Percentiles rank a stretch among this genome's conserved stretches.
phyloP scores from a whole-genome alignment of 2,329 filamentous ascomycete genomes.

The Clonostachys rhizophaga region DNA sequence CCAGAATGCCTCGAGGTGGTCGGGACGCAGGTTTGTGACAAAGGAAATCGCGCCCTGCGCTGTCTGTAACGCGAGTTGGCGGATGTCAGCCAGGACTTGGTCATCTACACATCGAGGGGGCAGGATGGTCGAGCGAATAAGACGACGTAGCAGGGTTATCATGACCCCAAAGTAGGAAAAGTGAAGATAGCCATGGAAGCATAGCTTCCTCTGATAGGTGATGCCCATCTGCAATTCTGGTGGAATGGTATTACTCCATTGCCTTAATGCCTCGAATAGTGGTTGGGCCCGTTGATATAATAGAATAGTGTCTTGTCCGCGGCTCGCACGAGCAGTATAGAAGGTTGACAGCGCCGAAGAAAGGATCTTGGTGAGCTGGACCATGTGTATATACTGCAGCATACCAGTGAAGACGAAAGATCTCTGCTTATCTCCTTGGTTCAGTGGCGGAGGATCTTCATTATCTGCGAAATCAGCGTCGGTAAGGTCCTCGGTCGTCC shows the following conservation, averaged over 20 bases:
- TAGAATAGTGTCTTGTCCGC: constrained; percentile 19
- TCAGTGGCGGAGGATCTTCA: background rate
- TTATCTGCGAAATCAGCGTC: constrained; percentile 10
- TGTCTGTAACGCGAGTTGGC: constrained; percentile 20
- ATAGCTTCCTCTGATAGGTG: constrained; percentile 32
- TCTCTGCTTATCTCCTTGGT: constrained; percentile 14
- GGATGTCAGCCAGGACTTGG: constrained; percentile 17
- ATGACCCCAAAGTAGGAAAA: constrained; percentile 41
- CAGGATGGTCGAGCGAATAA: constrained; percentile 27
- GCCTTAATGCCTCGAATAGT: constrained; percentile 38
- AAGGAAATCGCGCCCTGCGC: constrained; percentile 24
- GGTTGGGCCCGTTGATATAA: constrained; percentile 42
- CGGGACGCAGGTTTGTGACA: constrained; percentile 21
- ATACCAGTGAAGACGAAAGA: constrained; percentile 26
- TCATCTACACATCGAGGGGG: constrained; percentile 19
- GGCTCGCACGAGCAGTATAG: constrained; percentile 25
- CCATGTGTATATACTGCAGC: constrained; percentile 39
- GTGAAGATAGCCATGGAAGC: constrained; percentile 31
- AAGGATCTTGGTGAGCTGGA: constrained; percentile 38
- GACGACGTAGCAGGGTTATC: constrained; percentile 38
- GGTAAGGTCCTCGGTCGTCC: constrained; percentile 30
- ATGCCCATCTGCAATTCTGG: constrained; percentile 33
- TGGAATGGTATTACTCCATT: constrained; percentile 39
- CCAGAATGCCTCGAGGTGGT: constrained; percentile 34
- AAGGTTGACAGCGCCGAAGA: constrained; percentile 38